Conservation (phyloP, 176 grass and related monocot genomes). For the Saccharum spontaneum region DNA sequence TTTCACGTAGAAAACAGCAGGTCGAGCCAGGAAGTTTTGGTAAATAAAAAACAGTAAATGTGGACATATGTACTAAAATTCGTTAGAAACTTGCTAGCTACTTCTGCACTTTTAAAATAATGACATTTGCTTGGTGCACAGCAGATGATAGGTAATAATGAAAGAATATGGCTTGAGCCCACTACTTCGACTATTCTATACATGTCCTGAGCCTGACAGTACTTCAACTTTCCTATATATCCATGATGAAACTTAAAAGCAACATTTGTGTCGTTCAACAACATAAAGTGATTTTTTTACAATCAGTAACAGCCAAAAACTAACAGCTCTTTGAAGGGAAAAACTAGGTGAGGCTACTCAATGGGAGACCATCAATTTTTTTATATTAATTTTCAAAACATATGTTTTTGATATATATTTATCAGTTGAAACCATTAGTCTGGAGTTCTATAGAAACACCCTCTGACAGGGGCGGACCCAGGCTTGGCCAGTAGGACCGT, state of each 20-base stretch:
- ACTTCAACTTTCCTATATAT: background rate
- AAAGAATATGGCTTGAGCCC: background rate
- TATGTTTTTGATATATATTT: background rate
- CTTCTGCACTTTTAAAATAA: background rate
- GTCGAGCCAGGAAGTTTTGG: background rate
- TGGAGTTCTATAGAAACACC: background rate
- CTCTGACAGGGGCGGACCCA: background rate
- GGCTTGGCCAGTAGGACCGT: no score
- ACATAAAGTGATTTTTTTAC: background rate
- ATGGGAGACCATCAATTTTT: background rate
- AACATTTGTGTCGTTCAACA: background rate
- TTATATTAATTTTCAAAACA: background rate
- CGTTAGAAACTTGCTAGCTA: background rate
- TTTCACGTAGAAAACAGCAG: background rate
- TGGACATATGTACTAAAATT: background rate
- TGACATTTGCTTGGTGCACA: background rate
- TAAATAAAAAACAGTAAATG: background rate
- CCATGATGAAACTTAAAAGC: background rate
- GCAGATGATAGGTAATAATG: background rate
- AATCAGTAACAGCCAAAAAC: background rate
- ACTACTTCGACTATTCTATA: background rate
- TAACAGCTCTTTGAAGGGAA: background rate
- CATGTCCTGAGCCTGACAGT: background rate
- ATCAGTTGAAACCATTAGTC: background rate
- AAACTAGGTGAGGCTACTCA: background rate